Base-by-base conservation (phyloP, 495 filamentous ascomycete genomes). In the Cercophora samala region DNA sequence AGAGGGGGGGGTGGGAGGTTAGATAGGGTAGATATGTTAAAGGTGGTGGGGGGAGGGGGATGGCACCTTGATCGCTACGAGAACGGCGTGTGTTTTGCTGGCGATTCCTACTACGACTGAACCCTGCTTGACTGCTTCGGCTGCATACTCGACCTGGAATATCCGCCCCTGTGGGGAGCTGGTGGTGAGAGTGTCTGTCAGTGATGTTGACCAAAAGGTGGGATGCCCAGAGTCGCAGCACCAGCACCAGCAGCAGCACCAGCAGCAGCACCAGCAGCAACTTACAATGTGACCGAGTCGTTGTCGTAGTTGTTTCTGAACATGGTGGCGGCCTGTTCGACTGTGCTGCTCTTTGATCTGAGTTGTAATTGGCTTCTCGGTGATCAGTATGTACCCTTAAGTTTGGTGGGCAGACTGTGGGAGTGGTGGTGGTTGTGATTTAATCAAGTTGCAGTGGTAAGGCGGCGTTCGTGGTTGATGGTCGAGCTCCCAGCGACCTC, bases 281-380 rank as follows among this genome's bases (percentile, higher is more conserved):
- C 86, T 81, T 86, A 97, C 93, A 98, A 99, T 82, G 95, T 99
- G 80, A 99, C 94, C 42, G 93, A 93, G 83, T 99, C 95, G 87
- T 98, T 99, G 83, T 99, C 95, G 86, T 99, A 99, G 82, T 98
- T 97, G 84, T 99, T 99, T 81, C 95, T 87, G 84, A 99, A 99
- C 95, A 99, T 99, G 67, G 75, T 88, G 82, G 66, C 69, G 62
- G 54, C 32, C 46, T 5, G 19, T 60, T 62, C 15, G 37, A 29
- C 37, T 46, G 37, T 46, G 8, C 9, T 46, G 15, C 19, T 11
- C 37, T 29, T 63, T 17, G 29, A 51, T 58, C 22, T 3, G 13
- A 42, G 37, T 2, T 58, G 13, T 22, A 13, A 29, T 32, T 24
- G 9, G 22, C 24, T 53, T 22, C 9, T 32, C 25, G 19, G 53